Conservation (phyloP, 2,329 filamentous ascomycete species). For the Karstenula rhodostoma region DNA sequence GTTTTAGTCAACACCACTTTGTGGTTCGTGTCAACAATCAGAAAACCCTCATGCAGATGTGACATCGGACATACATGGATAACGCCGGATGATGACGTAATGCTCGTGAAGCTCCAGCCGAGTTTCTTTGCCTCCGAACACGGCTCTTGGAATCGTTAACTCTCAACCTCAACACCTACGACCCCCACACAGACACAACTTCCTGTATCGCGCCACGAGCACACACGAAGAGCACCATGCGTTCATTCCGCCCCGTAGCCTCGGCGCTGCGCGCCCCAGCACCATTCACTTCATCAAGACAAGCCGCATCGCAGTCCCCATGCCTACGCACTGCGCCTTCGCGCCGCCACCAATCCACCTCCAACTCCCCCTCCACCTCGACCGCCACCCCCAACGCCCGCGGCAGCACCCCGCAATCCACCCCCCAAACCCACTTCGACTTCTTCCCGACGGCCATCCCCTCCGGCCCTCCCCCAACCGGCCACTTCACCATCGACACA, state of each 20-base stretch:
- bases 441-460: slow-evolving; percentile 86
- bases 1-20: too few relatives aligned
- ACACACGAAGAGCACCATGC: slow-evolving; percentile 20
- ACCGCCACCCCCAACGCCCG: slow-evolving; percentile 22
- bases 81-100: slow-evolving; percentile 5
- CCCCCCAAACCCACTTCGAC: slow-evolving; percentile 73
- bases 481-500: slow-evolving; percentile 78
- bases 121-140: slow-evolving; percentile 6
- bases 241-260: slow-evolving; percentile 30
- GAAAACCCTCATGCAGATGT: too few relatives aligned
- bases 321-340: slow-evolving; percentile 34
- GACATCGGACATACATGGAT: not conserved
- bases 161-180: not conserved
- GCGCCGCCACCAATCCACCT: slow-evolving; percentile 37
- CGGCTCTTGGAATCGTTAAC: not conserved
- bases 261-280: slow-evolving; percentile 37
- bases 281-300: slow-evolving; percentile 26
- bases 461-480: slow-evolving; percentile 76
- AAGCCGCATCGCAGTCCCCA: slow-evolving; percentile 27
- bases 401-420: slow-evolving; percentile 16
- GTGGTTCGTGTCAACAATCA: too few relatives aligned
- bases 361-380: slow-evolving; percentile 25
- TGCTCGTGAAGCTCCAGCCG: not conserved
- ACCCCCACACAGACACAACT: too few relatives aligned
- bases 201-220: too few relatives aligned